Evolutionary conservation across 163 green algal genomes (phyloP).

Genomic region (Coccomyxa subellipsoidea): DNA sequence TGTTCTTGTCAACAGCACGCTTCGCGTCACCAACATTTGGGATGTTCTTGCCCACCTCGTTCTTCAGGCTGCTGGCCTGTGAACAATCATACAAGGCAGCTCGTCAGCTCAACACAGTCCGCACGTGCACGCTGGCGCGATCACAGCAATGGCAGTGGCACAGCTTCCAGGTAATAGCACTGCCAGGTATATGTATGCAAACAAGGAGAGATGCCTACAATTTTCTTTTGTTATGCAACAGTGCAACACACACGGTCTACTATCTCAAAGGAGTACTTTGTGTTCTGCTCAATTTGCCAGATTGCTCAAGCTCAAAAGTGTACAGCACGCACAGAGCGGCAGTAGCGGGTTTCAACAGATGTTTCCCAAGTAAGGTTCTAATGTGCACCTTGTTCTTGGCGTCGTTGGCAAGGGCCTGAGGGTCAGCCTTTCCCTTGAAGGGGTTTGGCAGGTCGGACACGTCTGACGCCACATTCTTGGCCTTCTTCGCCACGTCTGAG

Average conservation of each 20-base stretch:
- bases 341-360: no score
- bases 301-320: background rate
- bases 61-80: background rate
- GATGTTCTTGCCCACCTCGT: background rate
- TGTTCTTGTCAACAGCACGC: background rate
- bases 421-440: background rate
- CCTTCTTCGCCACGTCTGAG: background rate
- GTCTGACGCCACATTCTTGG: background rate
- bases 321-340: background rate
- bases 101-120: background rate
- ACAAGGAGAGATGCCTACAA: background rate
- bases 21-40: background rate
- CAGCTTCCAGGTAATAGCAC: background rate
- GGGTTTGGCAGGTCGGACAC: background rate
- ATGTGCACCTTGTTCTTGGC: background rate
- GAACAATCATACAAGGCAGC: background rate
- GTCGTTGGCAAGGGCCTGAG: background rate
- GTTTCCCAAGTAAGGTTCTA: no score
- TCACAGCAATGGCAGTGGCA: background rate
- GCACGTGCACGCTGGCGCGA: background rate
- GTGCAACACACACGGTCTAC: no score
- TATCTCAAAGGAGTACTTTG: no score
- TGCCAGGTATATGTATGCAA: background rate
- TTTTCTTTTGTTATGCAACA: background rate
- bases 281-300: no score